phyloP scores from a whole-genome alignment of 2,329 filamentous ascomycete genomes.

The Elsinoe perseae region DNA sequence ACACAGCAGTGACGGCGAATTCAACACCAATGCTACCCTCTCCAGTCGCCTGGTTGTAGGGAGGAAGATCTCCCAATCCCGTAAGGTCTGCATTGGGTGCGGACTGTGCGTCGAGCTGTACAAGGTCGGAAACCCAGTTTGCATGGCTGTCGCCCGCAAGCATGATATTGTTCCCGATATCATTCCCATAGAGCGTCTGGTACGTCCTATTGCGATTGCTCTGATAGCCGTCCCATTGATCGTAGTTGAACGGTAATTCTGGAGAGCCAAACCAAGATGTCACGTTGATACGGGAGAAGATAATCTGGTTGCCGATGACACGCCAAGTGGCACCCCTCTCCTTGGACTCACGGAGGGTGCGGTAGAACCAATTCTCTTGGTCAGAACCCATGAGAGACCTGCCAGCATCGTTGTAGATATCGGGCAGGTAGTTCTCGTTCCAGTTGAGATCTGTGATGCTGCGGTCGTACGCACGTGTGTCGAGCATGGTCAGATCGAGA shows the following conservation, averaged over 20 bases:
- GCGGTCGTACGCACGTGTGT: constrained; percentile 62
- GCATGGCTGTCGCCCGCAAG: constrained; percentile 63
- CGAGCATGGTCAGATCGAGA: constrained; percentile 60
- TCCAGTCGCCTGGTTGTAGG: constrained; percentile 31
- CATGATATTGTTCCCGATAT: constrained; percentile 66
- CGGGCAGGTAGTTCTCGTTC: constrained; percentile 53
- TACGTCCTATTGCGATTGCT: constrained; percentile 65
- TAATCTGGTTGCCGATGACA: constrained; percentile 61
- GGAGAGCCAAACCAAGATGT: constrained; percentile 36
- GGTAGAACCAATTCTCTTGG: constrained; percentile 70
- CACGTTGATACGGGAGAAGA: constrained; percentile 55
- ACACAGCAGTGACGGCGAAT: constrained; percentile 59
- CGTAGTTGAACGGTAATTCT: constrained; percentile 44
- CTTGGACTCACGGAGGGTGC: constrained; percentile 36
- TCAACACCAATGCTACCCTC: constrained; percentile 40
- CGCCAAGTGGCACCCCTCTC: constrained; percentile 62
- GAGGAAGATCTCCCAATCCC: constrained; percentile 25
- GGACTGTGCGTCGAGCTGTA: constrained; percentile 37
- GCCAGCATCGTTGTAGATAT: constrained; percentile 58
- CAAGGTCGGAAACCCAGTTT: constrained; percentile 47
- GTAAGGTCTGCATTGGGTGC: constrained; percentile 2
- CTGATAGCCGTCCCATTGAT: constrained; percentile 59
- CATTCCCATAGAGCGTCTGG: constrained; percentile 56
- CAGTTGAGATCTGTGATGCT: constrained; percentile 52
- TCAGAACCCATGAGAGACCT: constrained; percentile 62